Evolutionary conservation across 2,329 filamentous ascomycete genomes (phyloP).

Genomic region (Fusarium succisae): DNA sequence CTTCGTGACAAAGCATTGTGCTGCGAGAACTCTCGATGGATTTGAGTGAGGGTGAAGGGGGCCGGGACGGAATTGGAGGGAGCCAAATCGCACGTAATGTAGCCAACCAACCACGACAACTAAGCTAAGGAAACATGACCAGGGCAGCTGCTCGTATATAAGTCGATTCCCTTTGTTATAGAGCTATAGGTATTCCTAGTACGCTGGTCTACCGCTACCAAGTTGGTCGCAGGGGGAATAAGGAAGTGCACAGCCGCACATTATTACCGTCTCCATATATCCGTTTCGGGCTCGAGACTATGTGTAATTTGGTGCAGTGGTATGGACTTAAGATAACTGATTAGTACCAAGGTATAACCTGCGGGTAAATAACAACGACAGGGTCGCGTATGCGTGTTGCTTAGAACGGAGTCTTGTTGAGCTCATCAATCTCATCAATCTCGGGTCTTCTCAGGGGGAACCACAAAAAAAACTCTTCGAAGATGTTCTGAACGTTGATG

Average conservation of each 20-base stretch:
- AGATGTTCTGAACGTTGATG: neutral
- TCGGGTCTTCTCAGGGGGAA: slow-evolving; percentile 28
- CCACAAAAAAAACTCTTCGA: slow-evolving; percentile 26
- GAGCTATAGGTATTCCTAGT: neutral
- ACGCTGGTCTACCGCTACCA: neutral
- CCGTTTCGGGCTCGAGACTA: slow-evolving; percentile 22
- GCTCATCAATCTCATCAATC: slow-evolving; percentile 27
- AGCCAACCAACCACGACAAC: slow-evolving; percentile 3
- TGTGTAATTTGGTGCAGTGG: slow-evolving; percentile 19
- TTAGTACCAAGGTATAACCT: slow-evolving; percentile 16
- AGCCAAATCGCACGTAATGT: neutral
- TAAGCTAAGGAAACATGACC: neutral
- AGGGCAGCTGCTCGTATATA: slow-evolving; percentile 10
- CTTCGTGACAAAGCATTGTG: neutral
- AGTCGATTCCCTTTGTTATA: slow-evolving; percentile 2
- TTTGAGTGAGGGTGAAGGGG: neutral
- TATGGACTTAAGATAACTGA: slow-evolving; percentile 15
- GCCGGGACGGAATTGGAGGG: neutral
- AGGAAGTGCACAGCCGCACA: neutral
- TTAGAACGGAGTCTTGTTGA: slow-evolving; percentile 10
- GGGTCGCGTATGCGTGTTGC: slow-evolving; percentile 22
- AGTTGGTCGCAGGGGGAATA: slow-evolving; percentile 1
- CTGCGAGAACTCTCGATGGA: neutral
- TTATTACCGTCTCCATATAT: slow-evolving; percentile 30
- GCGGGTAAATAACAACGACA: slow-evolving; percentile 23